phyloP scores from a whole-genome alignment of 192 early-diverging fungal species.

The Geranomyces variabilis region DNA sequence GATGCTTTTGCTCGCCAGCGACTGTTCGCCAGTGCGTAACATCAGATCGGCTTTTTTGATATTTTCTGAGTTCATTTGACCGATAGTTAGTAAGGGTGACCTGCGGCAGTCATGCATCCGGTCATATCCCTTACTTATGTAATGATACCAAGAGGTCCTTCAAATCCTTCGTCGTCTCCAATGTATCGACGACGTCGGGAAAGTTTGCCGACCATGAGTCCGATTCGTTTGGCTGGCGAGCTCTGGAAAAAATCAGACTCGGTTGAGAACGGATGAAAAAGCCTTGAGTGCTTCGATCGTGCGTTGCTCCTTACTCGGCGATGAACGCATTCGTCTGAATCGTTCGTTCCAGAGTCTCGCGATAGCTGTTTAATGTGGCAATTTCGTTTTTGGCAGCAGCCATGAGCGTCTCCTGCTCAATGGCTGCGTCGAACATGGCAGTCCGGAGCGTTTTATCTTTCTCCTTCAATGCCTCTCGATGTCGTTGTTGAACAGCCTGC shows the following conservation, averaged over 20 bases:
- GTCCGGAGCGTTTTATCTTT: slow-evolving; percentile 3
- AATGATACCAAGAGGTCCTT: background rate
- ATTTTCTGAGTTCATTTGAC: background rate
- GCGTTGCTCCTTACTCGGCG: background rate
- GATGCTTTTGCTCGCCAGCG: background rate
- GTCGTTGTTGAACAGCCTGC: background rate
- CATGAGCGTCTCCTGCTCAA: background rate
- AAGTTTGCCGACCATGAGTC: background rate
- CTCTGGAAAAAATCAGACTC: background rate
- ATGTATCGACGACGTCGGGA: background rate
- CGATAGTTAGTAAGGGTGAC: too few species aligned
- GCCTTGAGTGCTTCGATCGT: too few species aligned
- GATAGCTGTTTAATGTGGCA: background rate
- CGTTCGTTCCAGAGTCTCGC: background rate
- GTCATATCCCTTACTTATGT: background rate
- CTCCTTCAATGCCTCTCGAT: background rate
- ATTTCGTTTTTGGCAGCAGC: background rate
- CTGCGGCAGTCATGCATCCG: too few species aligned
- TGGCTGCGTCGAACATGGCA: background rate
- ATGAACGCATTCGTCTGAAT: background rate
- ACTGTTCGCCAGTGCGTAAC: slow-evolving; percentile 1
- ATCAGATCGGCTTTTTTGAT: background rate
- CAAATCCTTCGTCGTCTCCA: slow-evolving; percentile 1
- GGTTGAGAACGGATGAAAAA: too few species aligned
- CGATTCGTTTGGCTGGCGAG: background rate